Base-by-base conservation (phyloP, 2,329 filamentous ascomycete species). In the Monosporascus sp. region DNA sequence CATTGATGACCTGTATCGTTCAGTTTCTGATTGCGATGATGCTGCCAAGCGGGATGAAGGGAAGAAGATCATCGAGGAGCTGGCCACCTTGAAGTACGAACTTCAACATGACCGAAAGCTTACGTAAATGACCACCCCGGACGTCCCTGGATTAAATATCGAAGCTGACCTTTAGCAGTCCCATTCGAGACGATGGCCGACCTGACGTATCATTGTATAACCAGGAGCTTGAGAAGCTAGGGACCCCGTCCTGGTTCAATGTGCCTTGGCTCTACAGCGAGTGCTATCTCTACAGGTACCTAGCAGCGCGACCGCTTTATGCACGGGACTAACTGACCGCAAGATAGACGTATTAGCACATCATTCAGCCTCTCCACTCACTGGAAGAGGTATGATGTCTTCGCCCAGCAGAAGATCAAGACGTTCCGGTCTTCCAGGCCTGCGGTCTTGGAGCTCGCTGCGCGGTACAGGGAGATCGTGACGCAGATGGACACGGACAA, bases 321-420 rank as follows among this genome's bases (percentile, higher is more conserved):
- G 28, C 24, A 6, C 6, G 35, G 17, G 31, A 46, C 56, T 63
- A 47, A 60, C 46, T 60, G 48, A 57, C 51, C 2, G 24, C 9
- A 35, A 51, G 11, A 50, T 50, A 70, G 91, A 67, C 91, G 93
- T 56, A 83, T 97, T 55, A 86, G 82, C 70, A 88, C 88, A 22
- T 82, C 86, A 57, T 97, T 97, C 75, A 79, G 78, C 20, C 78
- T 84, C 18, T 92, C 89, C 18, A 80, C 79, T 52, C 81, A 92
- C 70, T 99, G 94, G 94, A 92, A 90, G 73, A 76, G 74, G 59
- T 96, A 97, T 72, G 93, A 97, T 70, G 80, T 96, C 58, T 97
- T 97, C 65, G 82, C 86, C 46, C 85, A 87, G 61, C 92, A 96
- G 70, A 97, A 97, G 76, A 88, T 91, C 70, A 85, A 85, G 50